Percentiles rank a stretch among this genome's conserved stretches.
Evolutionary conservation across 345 rosid species (phyloP).

Genomic region (Corchorus olitorius): DNA sequence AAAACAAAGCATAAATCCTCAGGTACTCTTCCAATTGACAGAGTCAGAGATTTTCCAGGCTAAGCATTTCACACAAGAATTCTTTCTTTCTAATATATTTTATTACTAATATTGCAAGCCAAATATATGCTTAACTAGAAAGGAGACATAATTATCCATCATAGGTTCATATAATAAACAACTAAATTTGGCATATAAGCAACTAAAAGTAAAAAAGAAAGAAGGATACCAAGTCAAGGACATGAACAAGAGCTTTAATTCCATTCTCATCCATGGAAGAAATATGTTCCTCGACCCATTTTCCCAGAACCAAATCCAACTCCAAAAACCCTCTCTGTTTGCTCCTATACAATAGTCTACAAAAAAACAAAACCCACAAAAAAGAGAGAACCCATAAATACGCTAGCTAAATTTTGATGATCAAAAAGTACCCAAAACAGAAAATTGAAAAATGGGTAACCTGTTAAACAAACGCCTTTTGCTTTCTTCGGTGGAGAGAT

Average conservation of each 20-base stretch:
- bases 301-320: slow-evolving; percentile 88
- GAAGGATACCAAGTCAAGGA: slow-evolving; percentile 73
- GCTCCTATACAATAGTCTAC: slow-evolving; percentile 88
- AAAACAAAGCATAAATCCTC: not conserved
- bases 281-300: slow-evolving; percentile 85
- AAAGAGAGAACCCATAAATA: not conserved
- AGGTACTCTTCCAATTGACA: not conserved
- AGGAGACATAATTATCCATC: not conserved
- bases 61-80: not conserved
- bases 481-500: slow-evolving; percentile 73
- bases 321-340: slow-evolving; percentile 93
- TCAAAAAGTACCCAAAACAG: not conserved
- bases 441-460: slow-evolving; percentile 19
- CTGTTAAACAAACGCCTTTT: slow-evolving; percentile 77
- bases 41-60: not conserved
- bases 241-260: slow-evolving; percentile 71
- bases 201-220: not conserved
- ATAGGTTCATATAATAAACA: not conserved
- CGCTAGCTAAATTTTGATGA: not conserved
- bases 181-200: not conserved
- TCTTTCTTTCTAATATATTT: not conserved
- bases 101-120: not conserved
- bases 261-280: slow-evolving; percentile 72
- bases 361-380: not conserved
- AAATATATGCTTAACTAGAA: not conserved